Evolutionary conservation across 1,139 yeast species (phyloP), one percentile per base, ranked within the genome.

Genomic region (Diutina scorzettiae): DNA sequence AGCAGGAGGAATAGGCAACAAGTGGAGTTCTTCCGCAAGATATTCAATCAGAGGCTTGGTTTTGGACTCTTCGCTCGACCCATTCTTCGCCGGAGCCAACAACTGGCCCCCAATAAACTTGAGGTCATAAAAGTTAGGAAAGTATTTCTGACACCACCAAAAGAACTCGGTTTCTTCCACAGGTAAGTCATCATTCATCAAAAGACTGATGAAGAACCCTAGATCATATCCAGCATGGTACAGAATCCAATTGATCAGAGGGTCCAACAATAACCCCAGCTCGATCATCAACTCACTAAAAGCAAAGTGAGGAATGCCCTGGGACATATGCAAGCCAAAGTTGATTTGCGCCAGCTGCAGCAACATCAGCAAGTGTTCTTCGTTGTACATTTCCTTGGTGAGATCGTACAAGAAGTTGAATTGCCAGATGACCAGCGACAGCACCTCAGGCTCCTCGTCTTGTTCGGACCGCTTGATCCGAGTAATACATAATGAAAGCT

Each of bases 171-270:
- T 73, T 56, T 84, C 93, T 51, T 81, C 86, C 19, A 74, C 76
- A 1, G 97, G 97, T 66, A 91, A 81, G 42, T 71, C 66, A 46
- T 76, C 74, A 58, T 86, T 85, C 50, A 81, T 76, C 57, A 91
- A 69, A 48, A 87, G 68, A 44, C 95, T 78, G 32, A 87, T 65
- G 48, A 91, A 67, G 58, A 89, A 89, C 1, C 98, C 98, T 56
- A 89, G 74, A 60, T 91, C 98, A 60, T 91, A 91, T 14, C 97
- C 98, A 1, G 87, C 81, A 58, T 91, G 97, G 62, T 81, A 91
- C 48, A 95, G 82, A 44, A 87, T 71, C 98, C 98, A 91, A 45
- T 81, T 77, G 42, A 85, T 75, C 27, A 78, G 69, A 25, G 75
- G 71, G 50, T 85, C 80, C 51, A 91, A 66, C 32, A 89, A 74